Base-by-base conservation (phyloP, 2,329 filamentous ascomycete species). In the Penicillium thymicola region DNA sequence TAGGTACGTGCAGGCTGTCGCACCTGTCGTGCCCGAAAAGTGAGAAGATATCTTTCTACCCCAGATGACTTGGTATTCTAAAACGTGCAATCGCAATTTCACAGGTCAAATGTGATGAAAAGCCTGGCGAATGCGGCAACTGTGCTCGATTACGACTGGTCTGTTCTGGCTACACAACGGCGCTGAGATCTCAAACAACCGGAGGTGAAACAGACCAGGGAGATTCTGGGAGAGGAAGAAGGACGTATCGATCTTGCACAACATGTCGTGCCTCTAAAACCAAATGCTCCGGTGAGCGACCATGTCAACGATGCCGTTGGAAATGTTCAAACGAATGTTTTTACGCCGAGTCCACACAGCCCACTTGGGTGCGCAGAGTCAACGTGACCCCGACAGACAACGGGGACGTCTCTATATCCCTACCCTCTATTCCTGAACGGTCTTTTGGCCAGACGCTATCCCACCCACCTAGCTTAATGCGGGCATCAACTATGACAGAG, bases 1-100 rank as follows among this genome's bases (percentile, higher is more conserved):
- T 21, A 21, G 21, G 21, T 21, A 37, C 23, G 16, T 16, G 45
- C 21, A 64, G 63, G 63, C 16, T 65, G 61, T 54, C 59, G 58
- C 18, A 65, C 63, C 5, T 65, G 63, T 47, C 61, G 63, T 16
- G 61, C 63, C n/a, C 63, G 63, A 14, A 65, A 65, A 55, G 63
- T 65, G 38, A 60, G 62, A 56, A 21, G 6, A 2, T 6, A 34
- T 21, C 32, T 4, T 45, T 11, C 13, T 36, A 11, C 8, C 16
- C 27, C 8, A 23, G 7, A 9, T 37, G 37, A 25, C n/a, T 11
- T 4, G n/a, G 10, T 18, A 9, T 14, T 52, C 55, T 55, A 23
- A 55, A n/a, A 7, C 16, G 28, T 28, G 16, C 4, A 25, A 21
- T 34, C 16, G 6, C 5, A 21, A 32, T 21, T 23, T 11, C 11